Evolutionary conservation across 257 asterid species (phyloP), one percentile per base, ranked within the genome.

Genomic region (Solanum okadae): DNA sequence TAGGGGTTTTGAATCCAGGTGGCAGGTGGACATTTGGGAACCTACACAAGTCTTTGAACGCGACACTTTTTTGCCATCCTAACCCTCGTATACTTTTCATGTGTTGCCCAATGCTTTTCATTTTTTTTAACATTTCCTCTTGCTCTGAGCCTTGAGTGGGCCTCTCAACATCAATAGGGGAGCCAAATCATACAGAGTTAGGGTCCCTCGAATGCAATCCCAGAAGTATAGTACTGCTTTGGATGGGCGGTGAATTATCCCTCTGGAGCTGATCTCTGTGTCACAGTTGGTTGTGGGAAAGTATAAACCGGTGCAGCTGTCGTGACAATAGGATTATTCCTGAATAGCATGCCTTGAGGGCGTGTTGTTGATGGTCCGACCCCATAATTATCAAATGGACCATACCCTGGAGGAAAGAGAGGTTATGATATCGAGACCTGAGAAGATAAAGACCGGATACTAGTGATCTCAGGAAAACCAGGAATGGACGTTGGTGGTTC

Each of bases 271-370:
- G 10, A 1, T 56, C n/a, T 56, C 1, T 6, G n/a, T 0, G 10
- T 56, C 65, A 56, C n/a, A 18, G 4, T 56, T 56, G 0, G 65
- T 18, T 56, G 10, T 6, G n/a, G 2, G 4, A 56, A 4, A 56
- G n/a, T 56, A 56, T 18, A 56, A 0, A 56, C 1, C 10, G 10
- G n/a, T 56, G n/a, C 4, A 56, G 0, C 4, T 16, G 0, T 18
- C 4, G 4, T 6, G 10, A 56, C 0, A 18, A 1, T 56, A 0
- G 1, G 65, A 56, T 56, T 56, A 56, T 6, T 56, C 65, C 1
- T 18, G 1, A 18, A 56, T 56, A n/a, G n/a, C 10, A 56, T 56
- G 1, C 65, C 10, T 56, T 56, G 10, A 56, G 1, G 65, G 10
- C 0, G 10, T 56, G n/a, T 56, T 56, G 10, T 6, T 68, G 34